A percentile compares a stretch with the other conserved stretches of the same genome.
Evolutionary conservation across 371 early-diverging fungal genomes (phyloP).

Genomic region (Mucor saturninus): DNA sequence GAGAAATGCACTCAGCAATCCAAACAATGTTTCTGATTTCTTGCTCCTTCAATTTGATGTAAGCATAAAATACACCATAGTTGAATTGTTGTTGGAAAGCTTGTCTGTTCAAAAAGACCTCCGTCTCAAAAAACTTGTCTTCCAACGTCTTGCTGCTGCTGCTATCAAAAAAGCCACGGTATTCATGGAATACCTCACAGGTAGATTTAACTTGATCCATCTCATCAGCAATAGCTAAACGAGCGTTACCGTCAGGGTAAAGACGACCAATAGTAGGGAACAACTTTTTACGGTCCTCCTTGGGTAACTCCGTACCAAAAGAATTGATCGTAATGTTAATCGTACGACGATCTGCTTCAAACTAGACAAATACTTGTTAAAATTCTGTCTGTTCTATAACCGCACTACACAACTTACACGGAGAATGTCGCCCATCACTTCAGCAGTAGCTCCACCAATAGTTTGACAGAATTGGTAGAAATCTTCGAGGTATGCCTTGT

Average conservation of each 20-base stretch:
- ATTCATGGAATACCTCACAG: slow-evolving; percentile 86
- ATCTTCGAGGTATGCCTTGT: slow-evolving; percentile 98
- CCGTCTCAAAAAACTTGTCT: slow-evolving; percentile 94
- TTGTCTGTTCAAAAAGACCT: slow-evolving; percentile 91
- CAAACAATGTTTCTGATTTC: slow-evolving; percentile 99
- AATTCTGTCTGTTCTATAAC: not conserved
- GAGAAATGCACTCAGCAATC: slow-evolving; percentile 99
- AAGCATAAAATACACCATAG: slow-evolving; percentile 96
- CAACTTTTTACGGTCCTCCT: slow-evolving; percentile 93
- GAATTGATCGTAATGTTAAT: slow-evolving; percentile 99
- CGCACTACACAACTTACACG: slow-evolving; percentile 55
- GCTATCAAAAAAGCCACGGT: slow-evolving; percentile 72
- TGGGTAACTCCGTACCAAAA: slow-evolving; percentile 93
- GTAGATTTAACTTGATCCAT: slow-evolving; percentile 89
- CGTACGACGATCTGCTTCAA: slow-evolving; percentile 97
- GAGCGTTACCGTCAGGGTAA: slow-evolving; percentile 89
- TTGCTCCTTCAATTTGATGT: slow-evolving; percentile 98
- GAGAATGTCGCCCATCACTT: slow-evolving; percentile 93
- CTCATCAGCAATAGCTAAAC: slow-evolving; percentile 91
- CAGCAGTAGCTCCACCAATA: slow-evolving; percentile 89
- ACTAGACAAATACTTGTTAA: slow-evolving; percentile 51
- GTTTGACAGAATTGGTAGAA: slow-evolving; percentile 88
- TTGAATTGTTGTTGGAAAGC: slow-evolving; percentile 97
- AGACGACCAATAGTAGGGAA: slow-evolving; percentile 92
- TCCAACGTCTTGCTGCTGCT: slow-evolving; percentile 76